These are phyloP conservation scores for Claviceps arundinis DNA, from an alignment of 2,329 filamentous ascomycete species.

Conservation along the genomic window DNA sequence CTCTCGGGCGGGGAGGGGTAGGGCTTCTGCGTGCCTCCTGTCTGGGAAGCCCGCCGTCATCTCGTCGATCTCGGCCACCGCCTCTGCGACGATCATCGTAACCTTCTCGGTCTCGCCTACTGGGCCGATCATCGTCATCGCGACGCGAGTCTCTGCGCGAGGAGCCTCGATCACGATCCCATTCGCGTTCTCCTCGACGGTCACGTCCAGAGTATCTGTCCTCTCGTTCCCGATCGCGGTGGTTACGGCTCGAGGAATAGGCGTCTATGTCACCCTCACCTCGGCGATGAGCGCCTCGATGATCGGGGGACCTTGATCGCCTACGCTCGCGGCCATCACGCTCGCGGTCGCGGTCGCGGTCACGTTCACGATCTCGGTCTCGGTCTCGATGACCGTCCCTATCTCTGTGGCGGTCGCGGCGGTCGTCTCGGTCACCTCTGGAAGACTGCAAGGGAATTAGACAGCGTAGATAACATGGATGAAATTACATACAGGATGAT, in stretches of 20 bases:
- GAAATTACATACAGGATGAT: constrained; percentile 35
- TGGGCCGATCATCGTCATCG: constrained; percentile 48
- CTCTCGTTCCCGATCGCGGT: constrained; percentile 85
- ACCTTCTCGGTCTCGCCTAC: constrained; percentile 44
- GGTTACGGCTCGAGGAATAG: constrained; percentile 86
- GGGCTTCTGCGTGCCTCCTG: constrained; percentile 56
- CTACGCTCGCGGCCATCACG: constrained; percentile 56
- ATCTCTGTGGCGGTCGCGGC: constrained; percentile 41
- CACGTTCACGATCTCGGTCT: not conserved
- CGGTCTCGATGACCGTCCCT: constrained; percentile 29
- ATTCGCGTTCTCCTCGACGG: constrained; percentile 57
- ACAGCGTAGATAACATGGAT: not conserved
- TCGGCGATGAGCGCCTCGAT: constrained; percentile 46
- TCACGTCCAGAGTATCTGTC: constrained; percentile 71
- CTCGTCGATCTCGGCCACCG: constrained; percentile 31
- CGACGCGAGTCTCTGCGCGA: constrained; percentile 49
- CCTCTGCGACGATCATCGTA: constrained; percentile 38
- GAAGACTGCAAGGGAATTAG: constrained; percentile 15
- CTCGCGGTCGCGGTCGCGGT: constrained; percentile 36
- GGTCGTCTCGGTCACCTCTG: constrained; percentile 21
- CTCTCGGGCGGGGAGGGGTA: constrained; percentile 75
- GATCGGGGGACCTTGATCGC: constrained; percentile 77
- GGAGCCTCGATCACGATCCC: constrained; percentile 56
- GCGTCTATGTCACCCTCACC: constrained; percentile 71
- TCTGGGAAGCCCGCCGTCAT: constrained; percentile 24